Evolutionary conservation across 2,329 filamentous ascomycete genomes (phyloP), one percentile per base, ranked within the genome.

Genomic region (Ramichloridium luteum): DNA sequence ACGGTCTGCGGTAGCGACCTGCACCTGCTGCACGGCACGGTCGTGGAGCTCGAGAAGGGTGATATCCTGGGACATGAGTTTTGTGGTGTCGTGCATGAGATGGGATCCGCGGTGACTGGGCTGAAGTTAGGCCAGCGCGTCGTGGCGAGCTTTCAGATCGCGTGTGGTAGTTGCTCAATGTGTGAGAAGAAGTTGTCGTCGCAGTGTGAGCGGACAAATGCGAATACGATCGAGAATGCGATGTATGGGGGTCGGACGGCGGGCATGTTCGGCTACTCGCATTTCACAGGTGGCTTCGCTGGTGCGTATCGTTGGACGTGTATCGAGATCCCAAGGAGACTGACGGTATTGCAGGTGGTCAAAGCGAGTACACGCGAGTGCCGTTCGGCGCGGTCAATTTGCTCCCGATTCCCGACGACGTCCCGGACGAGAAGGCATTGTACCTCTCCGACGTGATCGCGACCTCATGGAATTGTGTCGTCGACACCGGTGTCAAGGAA

Each of bases 101-200:
- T 65, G 32, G 64, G 64, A 9, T 41, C 55, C 5, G 54, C 36
- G 1, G 57, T 66, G 13, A 62, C 48, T 29, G 59, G 58, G 5
- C 45, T 65, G 34, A 51, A 60, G 45, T 61, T 60, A 35, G 53
- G 43, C 10, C 60, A 67, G 39, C 54, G 84, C 16, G 85, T 90
- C 13, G 84, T 93, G 1, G 83, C 80, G 0, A 80, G 76, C 6
- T 93, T 93, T 62, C 83, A 90, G 55, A 90, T 93, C 49, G 80
- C 83, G 6, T 70, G 63, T 41, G 66, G 61, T 31, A 51, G 60
- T 12, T 93, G 85, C 61, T 77, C 72, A 56, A 86, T 76, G 55
- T 93, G 84, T 63, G 68, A 77, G 43, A 70, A 81, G 58, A 83
- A 84, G 55, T 65, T 83, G 1, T 81, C 76, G 0, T 84, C 78